Base-by-base conservation (phyloP, 352 stramenopile genomes). In the Globisporangium ultimum region DNA sequence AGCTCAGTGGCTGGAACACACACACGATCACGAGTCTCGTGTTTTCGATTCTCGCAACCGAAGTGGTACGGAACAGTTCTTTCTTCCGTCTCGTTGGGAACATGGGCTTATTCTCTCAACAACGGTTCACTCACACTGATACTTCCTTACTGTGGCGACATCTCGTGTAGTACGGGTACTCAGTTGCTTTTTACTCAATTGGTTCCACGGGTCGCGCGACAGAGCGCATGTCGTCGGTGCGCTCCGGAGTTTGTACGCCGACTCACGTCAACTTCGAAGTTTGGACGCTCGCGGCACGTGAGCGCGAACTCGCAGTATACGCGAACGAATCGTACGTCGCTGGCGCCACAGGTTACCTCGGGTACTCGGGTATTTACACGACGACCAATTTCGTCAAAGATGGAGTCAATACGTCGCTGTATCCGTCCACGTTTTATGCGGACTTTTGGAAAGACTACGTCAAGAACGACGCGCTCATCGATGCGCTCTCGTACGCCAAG, bases 221-320 rank as follows among this genome's bases (percentile, higher is more conserved):
- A 7, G 12, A 78, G 53, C 68, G 71, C 42, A 80, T 78, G 68
- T 72, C 73, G 3, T 70, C 62, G 0, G 69, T 57, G 0, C 48
- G 48, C 10, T 55, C 63, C 0, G 78, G 77, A 8, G 13, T 67
- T 0, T 88, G 75, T 22, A 85, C 68, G 0, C 82, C 78, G 20
- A 78, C 68, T 5, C 80, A 92, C 45, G 1, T 80, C 10, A 90
- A 89, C 40, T 21, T 76, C 18, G 82, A 89, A 28, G 72, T 84
- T 0, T 88, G 78, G 79, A n/a, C 55, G 17, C 55, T 67, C 0
- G 58, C 68, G 0, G 74, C 64, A 5, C 76, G 71, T 1, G 66
- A 84, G 20, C 48, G 50, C 3, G 34, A 20, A 9, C 53, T 87
- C 13, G 54, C 53, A 14, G 54, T 80, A 21, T 87, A 83, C 56